phyloP scores from a whole-genome alignment of 2,329 filamentous ascomycete genomes.

The Tolypocladium endophyticum region DNA sequence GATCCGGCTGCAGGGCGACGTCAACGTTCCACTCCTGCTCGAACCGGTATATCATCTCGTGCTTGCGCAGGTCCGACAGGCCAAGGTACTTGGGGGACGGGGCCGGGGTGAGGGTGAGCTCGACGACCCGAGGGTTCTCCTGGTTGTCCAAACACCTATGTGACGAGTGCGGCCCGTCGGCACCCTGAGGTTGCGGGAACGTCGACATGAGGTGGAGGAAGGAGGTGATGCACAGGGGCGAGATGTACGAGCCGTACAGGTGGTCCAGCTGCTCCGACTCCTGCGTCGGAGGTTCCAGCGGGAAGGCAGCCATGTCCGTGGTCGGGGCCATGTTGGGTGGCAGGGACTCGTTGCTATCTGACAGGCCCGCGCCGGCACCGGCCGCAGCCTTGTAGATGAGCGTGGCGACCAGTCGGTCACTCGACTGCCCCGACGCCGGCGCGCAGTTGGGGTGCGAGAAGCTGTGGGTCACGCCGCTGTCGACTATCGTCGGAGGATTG shows the following conservation, averaged over 20 bases:
- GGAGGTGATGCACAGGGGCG: conserved; percentile 53
- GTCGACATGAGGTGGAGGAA: conserved; percentile 57
- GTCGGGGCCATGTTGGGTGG: conserved; percentile 50
- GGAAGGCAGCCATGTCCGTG: conserved; percentile 45
- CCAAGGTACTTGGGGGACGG: conserved; percentile 53
- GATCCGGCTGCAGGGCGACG: conserved; percentile 65
- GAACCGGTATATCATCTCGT: conserved; percentile 74
- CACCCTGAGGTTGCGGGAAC: conserved; percentile 43
- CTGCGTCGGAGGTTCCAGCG: conserved; percentile 46
- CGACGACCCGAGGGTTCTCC: conserved; percentile 52
- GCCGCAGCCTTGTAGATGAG: conserved; percentile 47
- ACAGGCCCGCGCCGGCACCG: conserved; percentile 3
- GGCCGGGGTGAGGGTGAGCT: conserved; percentile 52
- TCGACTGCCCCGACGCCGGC: conserved; percentile 33
- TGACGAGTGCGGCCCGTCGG: conserved; percentile 45
- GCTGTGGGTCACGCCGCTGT: conserved; percentile 51
- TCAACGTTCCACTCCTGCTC: conserved; percentile 86
- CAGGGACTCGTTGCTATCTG: conserved; percentile 23
- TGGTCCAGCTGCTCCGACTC: conserved; percentile 50
- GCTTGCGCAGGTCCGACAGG: conserved; percentile 61
- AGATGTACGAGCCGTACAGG: conserved; percentile 55
- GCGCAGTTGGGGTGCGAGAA: conserved; percentile 55
- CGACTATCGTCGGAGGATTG: conserved; percentile 48
- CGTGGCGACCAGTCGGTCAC: conserved; percentile 48
- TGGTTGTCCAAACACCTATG: conserved; percentile 55